Evolutionary conservation across 2,329 filamentous ascomycete genomes (phyloP).

Genomic region (Mycosphaerella sp.): DNA sequence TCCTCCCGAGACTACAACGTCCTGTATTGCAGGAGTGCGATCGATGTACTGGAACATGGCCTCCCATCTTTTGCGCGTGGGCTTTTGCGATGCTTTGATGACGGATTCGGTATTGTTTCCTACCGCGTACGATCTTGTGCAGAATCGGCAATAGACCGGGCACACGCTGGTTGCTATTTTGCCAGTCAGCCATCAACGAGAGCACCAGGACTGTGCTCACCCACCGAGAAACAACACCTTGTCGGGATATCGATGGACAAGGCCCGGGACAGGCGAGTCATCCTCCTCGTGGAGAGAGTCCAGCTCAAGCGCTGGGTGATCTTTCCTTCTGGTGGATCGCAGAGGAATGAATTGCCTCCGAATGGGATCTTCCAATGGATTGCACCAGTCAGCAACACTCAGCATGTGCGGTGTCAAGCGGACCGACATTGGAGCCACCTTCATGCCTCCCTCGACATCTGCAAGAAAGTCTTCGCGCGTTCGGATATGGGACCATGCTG

Average conservation of each 20-base stretch:
- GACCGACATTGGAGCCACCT: conserved; percentile 53
- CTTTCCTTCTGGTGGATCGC: conserved; percentile 46
- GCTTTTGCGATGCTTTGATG: conserved; percentile 29
- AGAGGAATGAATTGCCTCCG: conserved; percentile 56
- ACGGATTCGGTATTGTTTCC: conserved; percentile 51
- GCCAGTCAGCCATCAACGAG: neutral
- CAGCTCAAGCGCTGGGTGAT: conserved; percentile 50
- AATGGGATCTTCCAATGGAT: conserved; percentile 54
- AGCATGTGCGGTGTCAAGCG: conserved; percentile 56
- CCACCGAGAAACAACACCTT: conserved; percentile 57
- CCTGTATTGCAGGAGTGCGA: conserved; percentile 44
- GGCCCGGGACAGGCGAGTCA: conserved; percentile 51
- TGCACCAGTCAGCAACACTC: conserved; percentile 53
- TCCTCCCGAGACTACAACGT: conserved; percentile 58
- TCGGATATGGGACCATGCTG: conserved; percentile 33
- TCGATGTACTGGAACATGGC: conserved; percentile 53
- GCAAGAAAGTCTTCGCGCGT: conserved; percentile 49
- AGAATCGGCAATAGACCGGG: conserved; percentile 57
- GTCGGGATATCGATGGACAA: conserved; percentile 59
- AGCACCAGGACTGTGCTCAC: conserved; percentile 15
- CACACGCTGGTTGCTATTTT: conserved; percentile 52
- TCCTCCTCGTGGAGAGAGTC: conserved; percentile 55
- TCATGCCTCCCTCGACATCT: conserved; percentile 50
- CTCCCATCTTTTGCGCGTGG: conserved; percentile 48
- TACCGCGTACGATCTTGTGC: conserved; percentile 55